phyloP scores from a whole-genome alignment of 2,329 filamentous ascomycete species.

The Acrodontium crateriforme region DNA sequence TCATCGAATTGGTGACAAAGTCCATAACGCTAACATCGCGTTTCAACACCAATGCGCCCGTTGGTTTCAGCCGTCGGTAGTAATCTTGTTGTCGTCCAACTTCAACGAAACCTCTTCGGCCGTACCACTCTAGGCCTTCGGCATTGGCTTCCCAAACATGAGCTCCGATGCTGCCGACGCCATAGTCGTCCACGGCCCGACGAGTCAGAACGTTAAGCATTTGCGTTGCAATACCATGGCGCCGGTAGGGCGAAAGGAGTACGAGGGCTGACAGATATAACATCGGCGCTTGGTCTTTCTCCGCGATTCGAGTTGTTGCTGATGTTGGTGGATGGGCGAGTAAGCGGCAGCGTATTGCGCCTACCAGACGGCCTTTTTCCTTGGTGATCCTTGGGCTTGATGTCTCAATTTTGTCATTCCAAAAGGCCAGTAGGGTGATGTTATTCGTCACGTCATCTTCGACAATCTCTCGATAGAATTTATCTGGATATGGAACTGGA shows the following conservation, averaged over 20 bases:
- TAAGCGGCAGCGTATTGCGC: constrained; percentile 34
- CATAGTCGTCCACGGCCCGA: constrained; percentile 32
- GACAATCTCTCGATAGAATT: constrained; percentile 47
- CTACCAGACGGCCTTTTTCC: constrained; percentile 27
- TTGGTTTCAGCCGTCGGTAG: constrained; percentile 44
- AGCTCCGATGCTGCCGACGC: constrained; percentile 40
- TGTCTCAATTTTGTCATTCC: constrained; percentile 32
- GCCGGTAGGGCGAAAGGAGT: constrained; percentile 45
- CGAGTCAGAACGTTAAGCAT: constrained; percentile 30
- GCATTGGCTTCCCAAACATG: constrained; percentile 52
- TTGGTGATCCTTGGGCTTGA: constrained; percentile 3
- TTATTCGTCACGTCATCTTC: constrained; percentile 38
- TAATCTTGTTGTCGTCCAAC: constrained; percentile 40
- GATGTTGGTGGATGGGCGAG: constrained; percentile 16
- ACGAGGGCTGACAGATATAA: constrained; percentile 50
- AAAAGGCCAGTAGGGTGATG: constrained; percentile 46
- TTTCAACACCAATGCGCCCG: constrained; percentile 38
- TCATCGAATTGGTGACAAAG: too few species aligned
- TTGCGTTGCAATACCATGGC: constrained; percentile 42
- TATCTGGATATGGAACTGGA: constrained; percentile 46
- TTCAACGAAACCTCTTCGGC: constrained; percentile 41
- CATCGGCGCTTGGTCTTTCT: constrained; percentile 14
- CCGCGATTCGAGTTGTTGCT: constrained; percentile 1
- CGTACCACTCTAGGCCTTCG: constrained; percentile 48
- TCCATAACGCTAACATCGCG: constrained; percentile 25